Conservation (phyloP, 177 flowering plant species). For the Vitis hybrid region DNA sequence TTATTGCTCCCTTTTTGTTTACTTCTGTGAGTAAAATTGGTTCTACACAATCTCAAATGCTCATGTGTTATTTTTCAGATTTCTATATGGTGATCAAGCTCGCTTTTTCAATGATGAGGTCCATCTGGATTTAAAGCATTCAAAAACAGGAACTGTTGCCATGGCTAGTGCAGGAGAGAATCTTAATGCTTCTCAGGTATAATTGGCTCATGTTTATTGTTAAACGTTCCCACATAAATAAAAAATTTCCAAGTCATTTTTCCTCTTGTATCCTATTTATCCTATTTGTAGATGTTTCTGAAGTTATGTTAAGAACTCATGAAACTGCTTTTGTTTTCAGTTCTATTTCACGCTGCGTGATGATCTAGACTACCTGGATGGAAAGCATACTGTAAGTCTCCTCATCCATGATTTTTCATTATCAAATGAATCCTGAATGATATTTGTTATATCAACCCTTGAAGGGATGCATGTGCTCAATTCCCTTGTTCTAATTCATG, state of each 20-base stretch:
- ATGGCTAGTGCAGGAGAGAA: conserved; percentile 99
- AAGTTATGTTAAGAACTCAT: neutral
- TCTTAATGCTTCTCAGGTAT: conserved; percentile 97
- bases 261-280: no score
- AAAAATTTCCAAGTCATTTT: neutral
- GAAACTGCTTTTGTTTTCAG: conserved; percentile 39
- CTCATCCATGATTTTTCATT: neutral
- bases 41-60: neutral
- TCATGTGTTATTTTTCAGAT: conserved; percentile 46
- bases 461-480: no score
- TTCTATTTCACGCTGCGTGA: conserved; percentile 89
- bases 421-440: no score
- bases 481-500: no score
- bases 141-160: conserved; percentile 83
- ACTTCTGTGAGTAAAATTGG: neutral
- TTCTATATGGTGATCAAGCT: conserved; percentile 92
- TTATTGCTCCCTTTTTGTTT: neutral
- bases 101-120: conserved; percentile 92
- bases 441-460: no score
- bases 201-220: no score
- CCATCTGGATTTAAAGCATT: conserved; percentile 82
- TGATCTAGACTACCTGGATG: conserved; percentile 94
- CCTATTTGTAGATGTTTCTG: no score
- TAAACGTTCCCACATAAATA: no score
- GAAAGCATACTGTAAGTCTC: conserved; percentile 82